Conservation (phyloP, 768 basidiomycete species). For the Tulasnella sp. region DNA sequence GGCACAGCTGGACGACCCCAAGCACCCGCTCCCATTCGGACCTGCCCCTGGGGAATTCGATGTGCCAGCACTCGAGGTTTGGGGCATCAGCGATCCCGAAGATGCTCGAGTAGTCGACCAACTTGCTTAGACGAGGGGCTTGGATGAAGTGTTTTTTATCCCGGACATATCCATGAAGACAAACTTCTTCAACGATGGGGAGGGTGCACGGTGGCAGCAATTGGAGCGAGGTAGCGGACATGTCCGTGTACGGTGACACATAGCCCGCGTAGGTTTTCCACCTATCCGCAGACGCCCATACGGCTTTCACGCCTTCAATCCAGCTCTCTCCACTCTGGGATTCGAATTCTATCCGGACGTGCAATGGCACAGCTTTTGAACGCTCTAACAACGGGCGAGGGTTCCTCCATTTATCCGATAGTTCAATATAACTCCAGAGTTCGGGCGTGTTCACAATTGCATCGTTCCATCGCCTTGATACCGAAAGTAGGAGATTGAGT, state of each 20-base stretch:
- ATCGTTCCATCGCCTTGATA: background rate
- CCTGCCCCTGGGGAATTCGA: too few relatives aligned
- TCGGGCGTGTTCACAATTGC: background rate
- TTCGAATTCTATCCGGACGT: background rate
- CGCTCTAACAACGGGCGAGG: background rate
- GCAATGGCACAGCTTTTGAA: background rate
- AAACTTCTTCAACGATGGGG: background rate
- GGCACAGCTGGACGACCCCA: background rate
- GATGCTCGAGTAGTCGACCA: background rate
- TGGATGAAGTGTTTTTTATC: background rate
- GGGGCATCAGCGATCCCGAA: background rate
- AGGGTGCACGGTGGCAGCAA: background rate
- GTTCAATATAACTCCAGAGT: background rate
- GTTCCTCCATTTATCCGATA: background rate
- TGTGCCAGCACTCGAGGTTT: background rate
- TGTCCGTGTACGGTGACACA: background rate
- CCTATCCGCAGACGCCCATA: background rate
- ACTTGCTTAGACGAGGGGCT: background rate
- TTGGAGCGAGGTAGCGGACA: background rate
- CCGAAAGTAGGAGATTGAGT: background rate
- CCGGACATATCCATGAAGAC: background rate
- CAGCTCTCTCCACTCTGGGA: background rate
- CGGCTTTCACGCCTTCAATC: background rate
- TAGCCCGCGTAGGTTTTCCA: background rate
- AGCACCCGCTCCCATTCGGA: background rate